These are phyloP conservation scores for Suillus lakei DNA, from an alignment of 768 basidiomycete species.

Conservation along the genomic window DNA sequence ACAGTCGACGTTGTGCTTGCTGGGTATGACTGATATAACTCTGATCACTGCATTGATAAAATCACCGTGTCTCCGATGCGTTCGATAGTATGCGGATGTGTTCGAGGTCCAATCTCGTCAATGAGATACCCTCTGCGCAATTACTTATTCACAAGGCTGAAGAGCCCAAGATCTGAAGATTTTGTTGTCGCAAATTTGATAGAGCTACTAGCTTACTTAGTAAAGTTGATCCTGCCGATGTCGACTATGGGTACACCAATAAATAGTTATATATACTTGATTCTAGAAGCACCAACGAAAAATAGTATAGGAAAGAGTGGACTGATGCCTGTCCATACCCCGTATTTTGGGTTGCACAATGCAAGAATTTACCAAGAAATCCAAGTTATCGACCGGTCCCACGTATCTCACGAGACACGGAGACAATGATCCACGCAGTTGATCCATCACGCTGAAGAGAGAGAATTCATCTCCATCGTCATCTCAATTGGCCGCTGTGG, in stretches of 20 bases:
- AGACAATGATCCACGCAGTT: background rate
- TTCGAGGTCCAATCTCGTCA: background rate
- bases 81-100: background rate
- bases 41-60: no score
- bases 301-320: background rate
- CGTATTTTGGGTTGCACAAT: background rate
- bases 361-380: background rate
- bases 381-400: background rate
- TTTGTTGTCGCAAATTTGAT: background rate
- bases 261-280: background rate
- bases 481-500: background rate
- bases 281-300: background rate
- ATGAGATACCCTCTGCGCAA: background rate
- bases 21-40: no score
- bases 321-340: background rate
- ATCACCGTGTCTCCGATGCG: no score
- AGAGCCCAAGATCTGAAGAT: background rate
- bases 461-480: background rate
- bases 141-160: background rate
- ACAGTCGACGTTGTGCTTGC: no score
- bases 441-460: background rate
- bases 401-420: background rate
- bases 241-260: background rate
- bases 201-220: background rate
- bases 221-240: background rate